These are phyloP conservation scores for Corylus americana DNA, from an alignment of 306 rosid species.

Conservation along the genomic window DNA sequence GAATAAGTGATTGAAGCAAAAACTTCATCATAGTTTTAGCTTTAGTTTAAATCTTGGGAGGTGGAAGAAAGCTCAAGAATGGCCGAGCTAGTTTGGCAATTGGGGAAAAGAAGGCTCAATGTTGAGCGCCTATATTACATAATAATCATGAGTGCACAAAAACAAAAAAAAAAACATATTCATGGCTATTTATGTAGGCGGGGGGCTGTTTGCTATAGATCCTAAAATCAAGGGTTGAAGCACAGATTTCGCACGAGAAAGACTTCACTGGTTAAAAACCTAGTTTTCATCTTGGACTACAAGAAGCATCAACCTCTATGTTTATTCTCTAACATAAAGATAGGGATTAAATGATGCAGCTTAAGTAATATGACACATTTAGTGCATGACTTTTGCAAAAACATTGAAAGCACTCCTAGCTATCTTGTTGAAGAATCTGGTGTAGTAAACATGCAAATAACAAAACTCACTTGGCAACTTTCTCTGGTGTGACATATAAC, in stretches of 20 bases:
- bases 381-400: conserved; percentile 26
- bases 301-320: background rate
- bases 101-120: too few relatives aligned
- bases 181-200: background rate
- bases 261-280: background rate
- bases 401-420: too few relatives aligned
- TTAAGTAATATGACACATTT: conserved; percentile 17
- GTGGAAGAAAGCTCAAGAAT: too few relatives aligned
- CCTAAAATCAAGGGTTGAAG: background rate
- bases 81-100: too few relatives aligned
- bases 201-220: background rate
- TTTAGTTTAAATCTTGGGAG: too few relatives aligned
- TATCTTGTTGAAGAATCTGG: too few relatives aligned
- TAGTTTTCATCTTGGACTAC: background rate
- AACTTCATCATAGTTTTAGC: too few relatives aligned
- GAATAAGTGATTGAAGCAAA: background rate
- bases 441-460: conserved; percentile 13
- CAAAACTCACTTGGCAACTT: conserved; percentile 81
- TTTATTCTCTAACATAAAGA: background rate
- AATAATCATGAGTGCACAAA: too few relatives aligned
- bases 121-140: too few relatives aligned
- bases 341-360: background rate
- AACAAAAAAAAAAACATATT: too few relatives aligned
- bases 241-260: background rate
- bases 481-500: conserved; percentile 94